Base-by-base conservation (phyloP, 257 asterid genomes). In the Solanum lycopersicoides region DNA sequence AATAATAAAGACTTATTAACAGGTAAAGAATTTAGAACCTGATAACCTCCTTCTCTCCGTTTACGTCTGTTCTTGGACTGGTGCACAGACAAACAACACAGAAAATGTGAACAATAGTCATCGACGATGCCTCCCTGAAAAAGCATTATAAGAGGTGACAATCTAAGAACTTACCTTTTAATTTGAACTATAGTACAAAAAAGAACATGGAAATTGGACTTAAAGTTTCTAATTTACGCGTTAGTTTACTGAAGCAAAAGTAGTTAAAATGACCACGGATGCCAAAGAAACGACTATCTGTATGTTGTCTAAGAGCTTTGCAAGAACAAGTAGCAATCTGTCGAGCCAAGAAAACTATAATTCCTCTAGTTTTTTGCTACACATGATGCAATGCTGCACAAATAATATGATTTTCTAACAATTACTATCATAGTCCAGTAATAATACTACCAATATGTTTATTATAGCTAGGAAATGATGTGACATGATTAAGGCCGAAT, bases 41-140 rank as follows among this genome's bases (percentile, higher is more conserved):
- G 89, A 91, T 75, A 53, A 88, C 87, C 91, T 93, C 35, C 91
- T 95, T 76, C 89, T 88, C 89, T 95, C 92, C 83, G 89, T 93
- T 89, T 95, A 94, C 86, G 93, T 92, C 90, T 91, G 91, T 89
- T 94, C 96, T 94, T 94, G 97, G 86, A 94, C 93, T 59, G 92
- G 94, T 89, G 98, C 95, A 85, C 97, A 94, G 88, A 4, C 93
- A n/a, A 94, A 91, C 96, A 94, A 89, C 98, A 95, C 95, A 95
- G 91, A 83, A 94, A 79, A 89, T 94, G 97, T 69, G 98, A 95
- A 25, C 87, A 93, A 72, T 92, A 95, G 91, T 91, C 98, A 45
- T 95, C 95, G 66, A 90, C 74, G 45, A 91, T 15, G 83, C 98
- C 98, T 89, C 94, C 98, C 98, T 94, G 89, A 18, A 85, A 20